phyloP scores from a whole-genome alignment of 148 eudicot species.

The Nepenthes gracilis region DNA sequence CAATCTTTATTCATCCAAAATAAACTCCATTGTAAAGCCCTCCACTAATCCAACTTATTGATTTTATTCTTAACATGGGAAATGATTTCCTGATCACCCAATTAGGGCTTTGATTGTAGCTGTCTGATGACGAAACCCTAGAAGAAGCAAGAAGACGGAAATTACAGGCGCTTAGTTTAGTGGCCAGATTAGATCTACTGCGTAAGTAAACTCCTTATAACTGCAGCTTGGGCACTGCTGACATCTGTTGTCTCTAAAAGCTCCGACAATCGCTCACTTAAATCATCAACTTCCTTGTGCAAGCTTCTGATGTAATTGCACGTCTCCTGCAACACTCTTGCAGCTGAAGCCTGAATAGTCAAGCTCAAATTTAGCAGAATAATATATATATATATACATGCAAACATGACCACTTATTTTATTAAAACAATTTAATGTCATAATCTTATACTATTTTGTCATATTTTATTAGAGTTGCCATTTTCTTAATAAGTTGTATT shows the following conservation, averaged over 20 bases:
- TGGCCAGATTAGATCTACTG: slow-evolving; percentile 8
- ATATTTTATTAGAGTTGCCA: no score
- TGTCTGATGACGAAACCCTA: background rate
- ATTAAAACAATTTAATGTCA: no score
- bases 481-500: no score
- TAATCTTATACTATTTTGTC: no score
- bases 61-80: background rate
- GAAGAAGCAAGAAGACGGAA: background rate
- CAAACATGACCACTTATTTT: no score
- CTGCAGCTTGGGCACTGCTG: slow-evolving; percentile 22
- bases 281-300: slow-evolving; percentile 35
- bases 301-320: slow-evolving; percentile 1
- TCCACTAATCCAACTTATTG: background rate
- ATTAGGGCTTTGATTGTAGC: background rate
- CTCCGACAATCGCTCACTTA: slow-evolving; percentile 35
- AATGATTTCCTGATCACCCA: no score
- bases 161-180: no score
- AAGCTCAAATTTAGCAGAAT: no score
- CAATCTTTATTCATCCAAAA: no score
- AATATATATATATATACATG: no score
- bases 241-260: slow-evolving; percentile 26
- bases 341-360: slow-evolving; percentile 20
- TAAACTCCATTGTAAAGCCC: no score
- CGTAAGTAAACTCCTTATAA: slow-evolving; percentile 33
- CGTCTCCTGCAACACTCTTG: slow-evolving; percentile 36